Conservation (phyloP, 805 yeast species). For the Metschnikowia gruessii region DNA sequence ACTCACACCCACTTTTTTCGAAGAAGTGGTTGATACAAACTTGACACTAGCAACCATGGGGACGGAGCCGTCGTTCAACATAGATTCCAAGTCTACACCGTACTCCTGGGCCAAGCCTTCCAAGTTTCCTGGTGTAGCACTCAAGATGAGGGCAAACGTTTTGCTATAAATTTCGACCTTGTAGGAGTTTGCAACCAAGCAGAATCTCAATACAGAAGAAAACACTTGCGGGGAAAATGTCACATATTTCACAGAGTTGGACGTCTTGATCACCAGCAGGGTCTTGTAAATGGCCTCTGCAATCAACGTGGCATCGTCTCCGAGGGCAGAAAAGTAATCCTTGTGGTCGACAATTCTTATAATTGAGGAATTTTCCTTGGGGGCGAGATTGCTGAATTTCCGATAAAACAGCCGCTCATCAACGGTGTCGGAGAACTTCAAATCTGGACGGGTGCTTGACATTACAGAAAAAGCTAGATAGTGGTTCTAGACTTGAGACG, state of each 20-base stretch:
- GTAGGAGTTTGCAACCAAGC: slow-evolving; percentile 66
- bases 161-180: slow-evolving; percentile 80
- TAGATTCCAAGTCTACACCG: slow-evolving; percentile 53
- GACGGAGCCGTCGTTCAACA: slow-evolving; percentile 47
- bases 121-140: slow-evolving; percentile 90
- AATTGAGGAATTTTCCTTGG: slow-evolving; percentile 44
- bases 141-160: slow-evolving; percentile 52
- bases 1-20: slow-evolving; percentile 67
- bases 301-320: slow-evolving; percentile 72
- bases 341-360: slow-evolving; percentile 75
- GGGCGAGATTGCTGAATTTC: slow-evolving; percentile 48
- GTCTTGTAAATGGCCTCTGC: slow-evolving; percentile 87
- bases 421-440: slow-evolving; percentile 39
- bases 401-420: slow-evolving; percentile 45
- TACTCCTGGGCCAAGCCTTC: slow-evolving; percentile 45
- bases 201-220: slow-evolving; percentile 58
- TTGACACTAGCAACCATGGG: slow-evolving; percentile 43
- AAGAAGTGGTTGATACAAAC: slow-evolving; percentile 31
- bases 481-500: slow-evolving; percentile 6
- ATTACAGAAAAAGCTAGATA: slow-evolving; percentile 17
- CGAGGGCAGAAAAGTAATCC: slow-evolving; percentile 74
- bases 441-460: slow-evolving; percentile 46
- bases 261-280: slow-evolving; percentile 69
- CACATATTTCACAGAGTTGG: slow-evolving; percentile 53
- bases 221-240: slow-evolving; percentile 78